These are phyloP conservation scores for Leccinum pellstonianum DNA, from an alignment of 768 basidiomycete genomes.

Conservation along the genomic window DNA sequence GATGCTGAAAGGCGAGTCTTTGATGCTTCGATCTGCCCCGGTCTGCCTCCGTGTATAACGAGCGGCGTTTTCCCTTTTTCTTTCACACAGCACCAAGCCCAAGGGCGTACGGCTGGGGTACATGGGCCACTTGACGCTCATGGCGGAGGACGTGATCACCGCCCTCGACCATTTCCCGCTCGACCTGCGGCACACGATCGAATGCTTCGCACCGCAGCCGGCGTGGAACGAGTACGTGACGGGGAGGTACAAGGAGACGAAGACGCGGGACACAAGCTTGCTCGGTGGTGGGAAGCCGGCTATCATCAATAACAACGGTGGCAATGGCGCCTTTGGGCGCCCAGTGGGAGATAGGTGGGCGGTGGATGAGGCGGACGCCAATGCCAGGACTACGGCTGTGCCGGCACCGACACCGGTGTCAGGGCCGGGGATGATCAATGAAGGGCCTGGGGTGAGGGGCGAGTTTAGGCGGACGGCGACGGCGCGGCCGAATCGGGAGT, in stretches of 20 bases:
- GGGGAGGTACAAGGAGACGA: slow-evolving; percentile 83
- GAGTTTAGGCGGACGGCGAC: slow-evolving; percentile 57
- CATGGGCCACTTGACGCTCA: slow-evolving; percentile 95
- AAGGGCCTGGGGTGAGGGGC: slow-evolving; percentile 39
- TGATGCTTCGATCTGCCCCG: not conserved
- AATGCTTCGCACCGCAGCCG: slow-evolving; percentile 65
- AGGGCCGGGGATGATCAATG: slow-evolving; percentile 6
- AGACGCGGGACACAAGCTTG: slow-evolving; percentile 71
- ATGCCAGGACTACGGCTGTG: slow-evolving; percentile 31
- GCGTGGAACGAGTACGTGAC: slow-evolving; percentile 91
- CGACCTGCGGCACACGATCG: slow-evolving; percentile 66
- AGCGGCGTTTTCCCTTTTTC: not conserved
- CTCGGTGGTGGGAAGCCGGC: slow-evolving; percentile 87
- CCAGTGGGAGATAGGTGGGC: slow-evolving; percentile 50
- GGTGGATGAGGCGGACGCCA: slow-evolving; percentile 63
- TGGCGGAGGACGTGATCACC: slow-evolving; percentile 91
- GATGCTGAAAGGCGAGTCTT: slow-evolving; percentile 65
- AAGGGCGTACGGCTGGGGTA: slow-evolving; percentile 84
- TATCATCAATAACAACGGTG: slow-evolving; percentile 40
- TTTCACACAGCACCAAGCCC: slow-evolving; percentile 54
- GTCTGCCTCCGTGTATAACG: not conserved
- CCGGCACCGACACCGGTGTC: slow-evolving; percentile 1
- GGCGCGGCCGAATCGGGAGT: slow-evolving; percentile 43
- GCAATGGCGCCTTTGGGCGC: not conserved
- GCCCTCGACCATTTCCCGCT: slow-evolving; percentile 86